phyloP scores from a whole-genome alignment of 345 rosid species.

The Turnera subulata region DNA sequence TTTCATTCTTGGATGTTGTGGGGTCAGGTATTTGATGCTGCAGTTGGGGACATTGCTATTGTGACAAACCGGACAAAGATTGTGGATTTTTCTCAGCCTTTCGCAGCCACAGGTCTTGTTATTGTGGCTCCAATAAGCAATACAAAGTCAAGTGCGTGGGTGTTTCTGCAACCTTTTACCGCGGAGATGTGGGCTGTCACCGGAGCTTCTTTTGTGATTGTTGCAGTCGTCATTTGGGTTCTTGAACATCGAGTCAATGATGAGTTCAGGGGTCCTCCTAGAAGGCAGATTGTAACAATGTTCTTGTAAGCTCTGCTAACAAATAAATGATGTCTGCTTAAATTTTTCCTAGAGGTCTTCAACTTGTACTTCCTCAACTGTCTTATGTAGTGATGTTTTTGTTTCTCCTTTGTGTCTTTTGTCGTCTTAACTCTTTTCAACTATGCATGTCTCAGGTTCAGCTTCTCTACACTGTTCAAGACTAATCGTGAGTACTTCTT shows the following conservation, averaged over 20 bases:
- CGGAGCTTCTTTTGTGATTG: slow-evolving; percentile 25
- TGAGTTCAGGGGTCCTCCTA: slow-evolving; percentile 34
- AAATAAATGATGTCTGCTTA: not conserved
- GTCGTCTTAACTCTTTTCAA: slow-evolving; percentile 14
- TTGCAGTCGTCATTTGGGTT: slow-evolving; percentile 30
- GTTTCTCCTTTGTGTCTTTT: not conserved
- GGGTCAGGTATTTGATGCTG: slow-evolving; percentile 70
- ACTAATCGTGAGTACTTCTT: slow-evolving; percentile 58
- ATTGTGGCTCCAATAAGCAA: slow-evolving; percentile 23
- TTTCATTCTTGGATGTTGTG: slow-evolving; percentile 4
- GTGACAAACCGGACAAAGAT: slow-evolving; percentile 71
- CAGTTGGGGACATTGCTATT: slow-evolving; percentile 74
- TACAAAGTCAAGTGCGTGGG: slow-evolving; percentile 27
- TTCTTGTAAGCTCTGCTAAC: slow-evolving; percentile 16
- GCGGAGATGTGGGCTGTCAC: slow-evolving; percentile 29
- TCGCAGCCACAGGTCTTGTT: slow-evolving; percentile 26
- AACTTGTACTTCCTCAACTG: not conserved
- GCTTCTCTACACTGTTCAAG: slow-evolving; percentile 87
- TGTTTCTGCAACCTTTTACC: slow-evolving; percentile 30
- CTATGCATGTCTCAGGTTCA: slow-evolving; percentile 58
- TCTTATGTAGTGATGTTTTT: not conserved
- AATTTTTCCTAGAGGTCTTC: not conserved
- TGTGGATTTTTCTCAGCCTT: slow-evolving; percentile 93
- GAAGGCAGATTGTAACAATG: slow-evolving; percentile 25
- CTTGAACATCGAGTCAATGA: slow-evolving; percentile 32